Percentiles rank a stretch among this genome's conserved stretches.
Conservation (phyloP, 495 filamentous ascomycete species). For the Penicillium subrubescens region DNA sequence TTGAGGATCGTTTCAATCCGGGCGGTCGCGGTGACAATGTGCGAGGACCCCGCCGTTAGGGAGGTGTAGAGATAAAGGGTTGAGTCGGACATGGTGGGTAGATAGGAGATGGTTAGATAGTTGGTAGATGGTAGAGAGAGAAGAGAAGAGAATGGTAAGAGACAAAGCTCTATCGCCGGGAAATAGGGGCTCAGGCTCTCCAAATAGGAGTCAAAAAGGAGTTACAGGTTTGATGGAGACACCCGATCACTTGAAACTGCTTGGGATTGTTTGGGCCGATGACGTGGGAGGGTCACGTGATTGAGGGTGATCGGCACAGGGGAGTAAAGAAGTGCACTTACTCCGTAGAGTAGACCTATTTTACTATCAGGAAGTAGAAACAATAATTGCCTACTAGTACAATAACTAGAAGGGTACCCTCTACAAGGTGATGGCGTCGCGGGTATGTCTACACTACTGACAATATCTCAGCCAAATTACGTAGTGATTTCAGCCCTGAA, state of each 20-base stretch:
- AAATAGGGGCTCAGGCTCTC: not conserved
- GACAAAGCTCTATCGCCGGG: not conserved
- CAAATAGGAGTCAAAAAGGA: not conserved
- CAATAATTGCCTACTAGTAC: not conserved
- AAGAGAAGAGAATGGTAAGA: not conserved
- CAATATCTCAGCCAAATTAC: not conserved
- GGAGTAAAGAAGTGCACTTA: no score
- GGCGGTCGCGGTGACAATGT: slow-evolving; percentile 94
- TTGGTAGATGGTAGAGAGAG: not conserved
- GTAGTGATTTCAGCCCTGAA: not conserved
- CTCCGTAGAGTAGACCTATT: no score
- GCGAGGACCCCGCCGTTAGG: slow-evolving; percentile 92
- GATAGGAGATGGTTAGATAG: not conserved
- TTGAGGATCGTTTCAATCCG: slow-evolving; percentile 95
- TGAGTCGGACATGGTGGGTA: slow-evolving; percentile 56
- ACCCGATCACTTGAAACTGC: not conserved
- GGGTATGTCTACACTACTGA: not conserved
- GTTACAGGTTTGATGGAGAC: not conserved
- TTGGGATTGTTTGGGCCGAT: not conserved
- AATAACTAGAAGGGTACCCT: not conserved
- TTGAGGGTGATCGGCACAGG: not conserved
- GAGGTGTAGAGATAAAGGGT: slow-evolving; percentile 93
- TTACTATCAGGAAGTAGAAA: not conserved
- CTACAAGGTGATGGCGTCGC: not conserved
- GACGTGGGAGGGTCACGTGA: slow-evolving; percentile 19